Percentiles rank a stretch among this genome's conserved stretches.
phyloP scores from a whole-genome alignment of 2,329 filamentous ascomycete species.

The Colletotrichum sojae region DNA sequence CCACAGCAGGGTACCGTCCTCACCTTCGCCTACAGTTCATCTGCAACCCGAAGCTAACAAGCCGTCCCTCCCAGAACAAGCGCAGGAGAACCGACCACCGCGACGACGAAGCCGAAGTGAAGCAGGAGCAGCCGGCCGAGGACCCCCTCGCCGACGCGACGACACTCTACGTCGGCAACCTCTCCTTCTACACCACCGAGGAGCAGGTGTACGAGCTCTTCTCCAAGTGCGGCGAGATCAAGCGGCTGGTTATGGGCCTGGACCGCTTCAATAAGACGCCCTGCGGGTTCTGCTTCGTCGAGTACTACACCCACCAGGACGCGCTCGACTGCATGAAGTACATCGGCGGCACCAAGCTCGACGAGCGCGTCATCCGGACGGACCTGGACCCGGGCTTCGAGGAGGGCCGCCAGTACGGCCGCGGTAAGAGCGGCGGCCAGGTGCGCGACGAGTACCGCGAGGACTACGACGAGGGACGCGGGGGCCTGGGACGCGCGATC shows the following conservation, averaged over 20 bases:
- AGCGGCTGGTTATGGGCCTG: slow-evolving; percentile 96
- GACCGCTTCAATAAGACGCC: slow-evolving; percentile 98
- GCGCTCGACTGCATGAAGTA: slow-evolving; percentile 99
- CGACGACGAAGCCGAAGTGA: slow-evolving; percentile 71
- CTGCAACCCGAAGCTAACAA: slow-evolving; percentile 10
- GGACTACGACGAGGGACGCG: slow-evolving; percentile 95
- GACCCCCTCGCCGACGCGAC: slow-evolving; percentile 90
- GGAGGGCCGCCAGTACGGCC: slow-evolving; percentile 95
- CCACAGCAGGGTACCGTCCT: slow-evolving; percentile 77
- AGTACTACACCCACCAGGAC: slow-evolving; percentile 98
- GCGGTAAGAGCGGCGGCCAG: slow-evolving; percentile 95
- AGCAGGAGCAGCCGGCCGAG: slow-evolving; percentile 68
- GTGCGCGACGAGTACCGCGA: slow-evolving; percentile 98
- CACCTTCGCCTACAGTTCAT: slow-evolving; percentile 1
- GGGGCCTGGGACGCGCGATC: slow-evolving; percentile 87
- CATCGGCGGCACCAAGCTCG: slow-evolving; percentile 96
- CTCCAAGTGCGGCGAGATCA: slow-evolving; percentile 97
- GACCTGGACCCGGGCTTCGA: slow-evolving; percentile 96
- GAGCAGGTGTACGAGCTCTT: slow-evolving; percentile 99
- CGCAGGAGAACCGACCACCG: slow-evolving; percentile 73
- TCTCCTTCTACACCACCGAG: slow-evolving; percentile 99
- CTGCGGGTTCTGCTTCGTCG: slow-evolving; percentile 99
- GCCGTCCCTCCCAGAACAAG: slow-evolving; percentile 71
- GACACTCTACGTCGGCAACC: slow-evolving; percentile 97
- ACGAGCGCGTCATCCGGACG: slow-evolving; percentile 95